Base-by-base conservation (phyloP, 2,329 filamentous ascomycete species). In the Raffaelea deltoideospora region DNA sequence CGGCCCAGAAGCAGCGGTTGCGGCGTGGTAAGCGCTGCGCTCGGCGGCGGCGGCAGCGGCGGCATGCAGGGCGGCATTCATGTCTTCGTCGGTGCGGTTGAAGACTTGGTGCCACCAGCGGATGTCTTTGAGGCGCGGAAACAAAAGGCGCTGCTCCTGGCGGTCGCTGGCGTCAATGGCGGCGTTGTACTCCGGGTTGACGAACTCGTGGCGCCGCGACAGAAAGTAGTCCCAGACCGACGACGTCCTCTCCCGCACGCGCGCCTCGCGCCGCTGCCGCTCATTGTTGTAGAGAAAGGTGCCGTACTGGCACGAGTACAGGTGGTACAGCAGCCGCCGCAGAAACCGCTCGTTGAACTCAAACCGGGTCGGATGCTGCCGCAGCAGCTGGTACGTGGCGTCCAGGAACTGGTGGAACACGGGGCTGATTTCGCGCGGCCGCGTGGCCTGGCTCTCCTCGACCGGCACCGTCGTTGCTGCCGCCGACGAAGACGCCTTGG, bases 401-500 rank as follows among this genome's bases (percentile, higher is more conserved):
- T 93, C 90, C 10, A 98, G 70, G 57, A 96, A 98, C 52, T 98
- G 90, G 50, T 98, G 90, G 57, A 98, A 98, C 19, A 98, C 83
- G 0, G 90, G 90, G 41, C 86, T 92, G 24, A 92, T 81, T 61
- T 96, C 90, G 47, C 84, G 90, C n/a, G 78, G 76, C 41, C 76
- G 76, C 1, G 86, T 95, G 10, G 76, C 70, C 47, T 84, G 75
- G 45, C 63, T 60, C n/a, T 68, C 63, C 15, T 65, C 58, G 26
- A 59, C 52, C 33, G 48, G 40, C 27, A 15, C 32, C 5, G 28
- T 29, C 18, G n/a, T 17, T 17, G n/a, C 32, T 5, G 45, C 48
- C 5, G 52, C 46, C 14, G 50, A 40, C 24, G 13, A 14, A 2
- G 18, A 13, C 29, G 30, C 10, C 41, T 39, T 10, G 39, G 39